A percentile compares a stretch with the other conserved stretches of the same genome.
These are phyloP conservation scores for Aspergillus vadensis DNA, from an alignment of 2,329 filamentous ascomycete species.

Conservation along the genomic window DNA sequence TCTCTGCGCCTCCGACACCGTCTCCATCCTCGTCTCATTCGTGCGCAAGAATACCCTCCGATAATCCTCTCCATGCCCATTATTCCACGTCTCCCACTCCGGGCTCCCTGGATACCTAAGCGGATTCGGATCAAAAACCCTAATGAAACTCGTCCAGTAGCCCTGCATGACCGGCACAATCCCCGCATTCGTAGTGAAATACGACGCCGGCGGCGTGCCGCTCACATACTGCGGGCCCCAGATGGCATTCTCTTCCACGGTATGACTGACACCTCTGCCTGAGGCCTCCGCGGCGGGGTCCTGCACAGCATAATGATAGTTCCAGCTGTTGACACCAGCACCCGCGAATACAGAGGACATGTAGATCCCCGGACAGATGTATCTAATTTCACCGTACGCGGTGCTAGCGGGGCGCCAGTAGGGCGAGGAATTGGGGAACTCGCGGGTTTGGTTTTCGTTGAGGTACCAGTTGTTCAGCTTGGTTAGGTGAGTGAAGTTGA, in stretches of 20 bases:
- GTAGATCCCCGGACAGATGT: slow-evolving; percentile 64
- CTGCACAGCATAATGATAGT: slow-evolving; percentile 70
- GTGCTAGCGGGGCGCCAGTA: slow-evolving; percentile 63
- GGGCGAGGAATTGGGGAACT: slow-evolving; percentile 52
- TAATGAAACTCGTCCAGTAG: slow-evolving; percentile 76
- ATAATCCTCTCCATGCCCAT: slow-evolving; percentile 28
- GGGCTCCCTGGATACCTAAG: slow-evolving; percentile 51
- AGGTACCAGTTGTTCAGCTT: slow-evolving; percentile 61
- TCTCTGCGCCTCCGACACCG: slow-evolving; percentile 42
- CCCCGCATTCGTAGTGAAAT: slow-evolving; percentile 56
- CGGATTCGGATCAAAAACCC: slow-evolving; percentile 65
- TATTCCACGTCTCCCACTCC: slow-evolving; percentile 54
- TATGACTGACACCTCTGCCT: slow-evolving; percentile 68
- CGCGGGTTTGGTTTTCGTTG: slow-evolving; percentile 44
- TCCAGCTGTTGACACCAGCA: slow-evolving; percentile 54
- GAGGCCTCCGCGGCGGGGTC: slow-evolving; percentile 56
- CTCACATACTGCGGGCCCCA: slow-evolving; percentile 64
- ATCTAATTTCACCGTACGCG: slow-evolving; percentile 66
- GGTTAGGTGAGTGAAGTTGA: slow-evolving; percentile 54
- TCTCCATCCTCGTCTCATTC: slow-evolving; percentile 51
- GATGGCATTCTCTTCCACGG: slow-evolving; percentile 66
- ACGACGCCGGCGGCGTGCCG: slow-evolving; percentile 56
- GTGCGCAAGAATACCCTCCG: slow-evolving; percentile 49
- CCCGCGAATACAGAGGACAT: slow-evolving; percentile 49
- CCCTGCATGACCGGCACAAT: slow-evolving; percentile 65